phyloP scores from a whole-genome alignment of 1,284 basidiomycete genomes.

The Tylopilus sp. region DNA sequence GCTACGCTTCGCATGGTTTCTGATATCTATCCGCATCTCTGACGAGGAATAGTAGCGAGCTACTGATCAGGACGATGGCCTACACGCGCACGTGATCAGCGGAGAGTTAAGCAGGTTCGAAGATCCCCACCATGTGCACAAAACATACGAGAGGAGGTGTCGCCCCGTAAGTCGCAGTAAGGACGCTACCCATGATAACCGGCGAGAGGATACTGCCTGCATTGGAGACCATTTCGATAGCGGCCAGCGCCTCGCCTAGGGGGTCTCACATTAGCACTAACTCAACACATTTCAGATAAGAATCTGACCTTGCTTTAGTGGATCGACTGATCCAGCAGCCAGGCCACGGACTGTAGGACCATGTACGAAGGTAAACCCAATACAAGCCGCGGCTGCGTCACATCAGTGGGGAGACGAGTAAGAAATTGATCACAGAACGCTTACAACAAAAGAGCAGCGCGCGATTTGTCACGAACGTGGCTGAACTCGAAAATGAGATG shows the following conservation, averaged over 20 bases:
- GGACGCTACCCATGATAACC: constrained; percentile 36
- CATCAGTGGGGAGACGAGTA: constrained; percentile 2
- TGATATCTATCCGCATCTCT: constrained; percentile 32
- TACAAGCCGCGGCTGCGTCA: constrained; percentile 25
- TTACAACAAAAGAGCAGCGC: constrained; percentile 26
- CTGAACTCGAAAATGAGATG: constrained; percentile 28
- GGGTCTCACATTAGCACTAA: background rate
- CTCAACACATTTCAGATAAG: background rate
- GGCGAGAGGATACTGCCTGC: constrained; percentile 38
- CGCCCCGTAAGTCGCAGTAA: constrained; percentile 29
- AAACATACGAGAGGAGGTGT: constrained; percentile 32
- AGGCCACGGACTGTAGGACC: constrained; percentile 39
- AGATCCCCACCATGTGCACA: constrained; percentile 32
- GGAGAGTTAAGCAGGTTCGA: background rate
- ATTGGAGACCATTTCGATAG: constrained; percentile 42
- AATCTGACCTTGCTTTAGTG: constrained; percentile 41
- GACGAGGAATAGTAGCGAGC: constrained; percentile 31
- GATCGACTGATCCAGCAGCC: constrained; percentile 42
- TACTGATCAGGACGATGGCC: constrained; percentile 24
- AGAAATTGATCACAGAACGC: background rate
- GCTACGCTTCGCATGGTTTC: constrained; percentile 13
- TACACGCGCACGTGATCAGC: constrained; percentile 13
- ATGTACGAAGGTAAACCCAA: constrained; percentile 32
- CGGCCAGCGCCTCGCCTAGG: constrained; percentile 44
- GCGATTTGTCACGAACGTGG: constrained; percentile 20